phyloP scores from a whole-genome alignment of 345 rosid genomes.

The Clausena lansium region DNA sequence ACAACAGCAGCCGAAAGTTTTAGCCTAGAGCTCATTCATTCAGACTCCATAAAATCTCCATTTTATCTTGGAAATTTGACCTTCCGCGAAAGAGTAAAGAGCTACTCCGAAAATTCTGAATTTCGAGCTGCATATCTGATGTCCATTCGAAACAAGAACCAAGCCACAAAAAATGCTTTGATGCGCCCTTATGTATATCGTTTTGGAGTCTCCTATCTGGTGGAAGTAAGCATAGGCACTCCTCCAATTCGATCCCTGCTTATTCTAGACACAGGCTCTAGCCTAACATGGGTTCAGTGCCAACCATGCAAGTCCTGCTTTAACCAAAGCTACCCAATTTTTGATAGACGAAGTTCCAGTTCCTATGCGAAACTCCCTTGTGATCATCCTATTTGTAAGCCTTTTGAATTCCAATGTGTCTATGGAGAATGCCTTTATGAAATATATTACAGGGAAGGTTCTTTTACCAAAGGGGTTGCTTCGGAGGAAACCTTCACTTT shows the following conservation, averaged over 20 bases:
- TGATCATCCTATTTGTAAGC: background rate
- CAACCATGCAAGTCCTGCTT: background rate
- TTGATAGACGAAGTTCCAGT: background rate
- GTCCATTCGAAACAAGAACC: background rate
- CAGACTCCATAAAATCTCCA: background rate
- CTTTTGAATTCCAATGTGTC: background rate
- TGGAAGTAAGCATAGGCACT: background rate
- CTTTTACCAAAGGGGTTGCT: background rate
- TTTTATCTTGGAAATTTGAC: too few relatives aligned
- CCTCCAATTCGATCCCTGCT: background rate
- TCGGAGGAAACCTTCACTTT: background rate
- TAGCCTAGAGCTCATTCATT: background rate
- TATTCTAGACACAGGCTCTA: background rate
- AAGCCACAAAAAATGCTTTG: background rate
- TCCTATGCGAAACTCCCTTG: background rate
- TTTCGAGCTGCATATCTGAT: background rate
- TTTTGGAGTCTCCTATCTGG: background rate
- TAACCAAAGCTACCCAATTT: background rate
- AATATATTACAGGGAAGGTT: background rate
- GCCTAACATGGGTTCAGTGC: background rate
- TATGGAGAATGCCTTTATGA: background rate
- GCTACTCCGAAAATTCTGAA: too few relatives aligned
- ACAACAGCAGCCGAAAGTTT: background rate
- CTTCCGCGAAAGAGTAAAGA: too few relatives aligned
- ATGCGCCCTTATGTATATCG: background rate